phyloP scores from a whole-genome alignment of 768 basidiomycete genomes.

The Suillus subaureus region DNA sequence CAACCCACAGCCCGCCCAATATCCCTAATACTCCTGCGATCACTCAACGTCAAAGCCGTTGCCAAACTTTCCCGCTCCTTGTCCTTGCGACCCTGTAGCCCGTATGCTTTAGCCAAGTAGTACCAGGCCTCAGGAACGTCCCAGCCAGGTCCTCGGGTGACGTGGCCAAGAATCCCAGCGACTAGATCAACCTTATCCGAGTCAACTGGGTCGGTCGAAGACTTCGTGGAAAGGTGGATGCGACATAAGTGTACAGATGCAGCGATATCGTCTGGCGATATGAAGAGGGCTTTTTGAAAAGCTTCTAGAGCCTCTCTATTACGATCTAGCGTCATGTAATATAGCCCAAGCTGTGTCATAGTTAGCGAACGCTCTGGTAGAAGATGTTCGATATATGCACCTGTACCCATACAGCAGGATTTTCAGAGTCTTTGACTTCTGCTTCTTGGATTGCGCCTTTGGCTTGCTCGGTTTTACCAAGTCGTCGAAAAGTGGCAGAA shows the following conservation, averaged over 20 bases:
- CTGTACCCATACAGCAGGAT: conserved; percentile 94
- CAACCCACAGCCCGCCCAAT: conserved; percentile 65
- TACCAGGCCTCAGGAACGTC: conserved; percentile 96
- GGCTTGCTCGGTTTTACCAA: conserved; percentile 89
- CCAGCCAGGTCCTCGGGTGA: conserved; percentile 85
- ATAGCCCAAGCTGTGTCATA: conserved; percentile 66
- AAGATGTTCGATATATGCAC: conserved; percentile 42
- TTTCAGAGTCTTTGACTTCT: conserved; percentile 82
- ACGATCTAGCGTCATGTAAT: conserved; percentile 62
- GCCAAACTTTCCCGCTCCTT: conserved; percentile 75
- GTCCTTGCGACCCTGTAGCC: conserved; percentile 69
- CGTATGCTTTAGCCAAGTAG: conserved; percentile 81
- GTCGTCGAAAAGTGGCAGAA: conserved; percentile 89
- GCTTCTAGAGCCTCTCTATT: conserved; percentile 69
- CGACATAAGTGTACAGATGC: conserved; percentile 80
- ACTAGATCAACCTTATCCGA: conserved; percentile 73
- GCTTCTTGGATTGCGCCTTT: conserved; percentile 94
- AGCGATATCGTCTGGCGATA: conserved; percentile 76
- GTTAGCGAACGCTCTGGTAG: not conserved
- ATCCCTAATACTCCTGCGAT: conserved; percentile 65
- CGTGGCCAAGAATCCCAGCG: conserved; percentile 73
- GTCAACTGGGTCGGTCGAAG: conserved; percentile 19
- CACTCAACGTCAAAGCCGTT: conserved; percentile 66
- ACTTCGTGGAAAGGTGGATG: conserved; percentile 55
- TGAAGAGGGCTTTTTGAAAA: conserved; percentile 87